phyloP scores from a whole-genome alignment of 2,329 filamentous ascomycete genomes.

The Trichoderma polysporum region DNA sequence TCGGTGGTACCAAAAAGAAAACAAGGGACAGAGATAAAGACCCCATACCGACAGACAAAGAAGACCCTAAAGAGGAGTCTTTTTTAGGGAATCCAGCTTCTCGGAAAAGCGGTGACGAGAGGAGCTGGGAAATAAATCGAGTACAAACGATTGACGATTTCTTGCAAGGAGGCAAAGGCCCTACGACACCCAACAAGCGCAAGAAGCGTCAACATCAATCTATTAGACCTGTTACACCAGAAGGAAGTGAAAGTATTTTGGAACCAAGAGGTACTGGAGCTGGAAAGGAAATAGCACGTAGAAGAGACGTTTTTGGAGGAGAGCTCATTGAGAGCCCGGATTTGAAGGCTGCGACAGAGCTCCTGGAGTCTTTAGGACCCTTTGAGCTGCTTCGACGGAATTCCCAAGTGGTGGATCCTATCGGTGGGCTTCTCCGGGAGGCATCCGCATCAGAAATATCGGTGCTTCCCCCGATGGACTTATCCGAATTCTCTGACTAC shows the following conservation, averaged over 20 bases:
- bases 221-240: conserved; percentile 3
- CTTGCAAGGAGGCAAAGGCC: not conserved
- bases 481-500: conserved; percentile 18
- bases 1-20: conserved; percentile 31
- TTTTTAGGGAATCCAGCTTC: conserved; percentile 46
- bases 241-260: conserved; percentile 23
- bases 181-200: not conserved
- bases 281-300: conserved; percentile 29
- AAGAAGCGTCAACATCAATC: not conserved
- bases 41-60: conserved; percentile 20
- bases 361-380: conserved; percentile 14
- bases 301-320: conserved; percentile 27
- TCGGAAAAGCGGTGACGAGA: conserved; percentile 46
- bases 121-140: conserved; percentile 23
- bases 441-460: conserved; percentile 25
- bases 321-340: conserved; percentile 41
- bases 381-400: conserved; percentile 34
- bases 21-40: conserved; percentile 28
- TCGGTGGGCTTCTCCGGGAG: conserved; percentile 35
- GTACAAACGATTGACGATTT: conserved; percentile 9
- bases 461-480: conserved; percentile 17
- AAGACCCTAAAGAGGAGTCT: conserved; percentile 40
- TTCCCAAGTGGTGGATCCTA: conserved; percentile 33
- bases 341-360: conserved; percentile 27
- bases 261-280: conserved; percentile 24